phyloP scores from a whole-genome alignment of 2,329 filamentous ascomycete genomes.

The Leptographium lundbergii region DNA sequence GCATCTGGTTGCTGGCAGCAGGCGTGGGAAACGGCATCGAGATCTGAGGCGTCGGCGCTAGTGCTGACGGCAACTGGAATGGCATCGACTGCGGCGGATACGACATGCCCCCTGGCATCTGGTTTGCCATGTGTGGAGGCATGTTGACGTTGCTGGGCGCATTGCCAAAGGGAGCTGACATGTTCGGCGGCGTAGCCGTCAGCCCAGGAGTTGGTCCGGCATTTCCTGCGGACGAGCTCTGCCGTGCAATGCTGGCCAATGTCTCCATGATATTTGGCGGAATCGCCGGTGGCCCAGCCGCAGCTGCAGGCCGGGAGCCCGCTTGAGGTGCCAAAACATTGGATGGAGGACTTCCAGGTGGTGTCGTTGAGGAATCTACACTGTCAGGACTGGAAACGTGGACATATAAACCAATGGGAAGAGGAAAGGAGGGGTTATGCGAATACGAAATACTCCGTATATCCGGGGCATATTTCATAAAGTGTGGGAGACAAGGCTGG shows the following conservation, averaged over 20 bases:
- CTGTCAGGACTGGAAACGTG: slow-evolving; percentile 3
- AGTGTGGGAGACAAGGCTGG: slow-evolving; percentile 3
- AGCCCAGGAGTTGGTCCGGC: slow-evolving; percentile 23
- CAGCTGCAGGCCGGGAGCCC: slow-evolving; percentile 14
- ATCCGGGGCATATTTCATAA: neutral
- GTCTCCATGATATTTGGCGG: slow-evolving; percentile 57
- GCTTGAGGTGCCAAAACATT: slow-evolving; percentile 23
- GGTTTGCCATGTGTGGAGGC: slow-evolving; percentile 11
- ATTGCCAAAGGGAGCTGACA: slow-evolving; percentile 1
- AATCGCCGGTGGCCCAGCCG: slow-evolving; percentile 29
- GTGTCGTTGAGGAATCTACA: slow-evolving; percentile 59
- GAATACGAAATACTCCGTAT: neutral
- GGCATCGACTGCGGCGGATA: slow-evolving; percentile 27
- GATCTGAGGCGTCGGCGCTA: slow-evolving; percentile 13
- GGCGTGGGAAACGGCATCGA: slow-evolving; percentile 17
- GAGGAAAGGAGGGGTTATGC: neutral
- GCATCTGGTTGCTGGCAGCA: slow-evolving; percentile 15
- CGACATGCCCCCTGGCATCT: slow-evolving; percentile 16
- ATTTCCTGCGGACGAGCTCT: slow-evolving; percentile 41
- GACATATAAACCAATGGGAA: neutral
- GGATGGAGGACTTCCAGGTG: slow-evolving; percentile 47
- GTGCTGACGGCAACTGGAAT: slow-evolving; percentile 20
- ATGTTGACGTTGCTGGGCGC: slow-evolving; percentile 16
- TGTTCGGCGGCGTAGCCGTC: slow-evolving; percentile 5
- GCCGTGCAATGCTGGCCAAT: slow-evolving; percentile 67